Base-by-base conservation (phyloP, 2,329 filamentous ascomycete species). In the Penicillium sp. region DNA sequence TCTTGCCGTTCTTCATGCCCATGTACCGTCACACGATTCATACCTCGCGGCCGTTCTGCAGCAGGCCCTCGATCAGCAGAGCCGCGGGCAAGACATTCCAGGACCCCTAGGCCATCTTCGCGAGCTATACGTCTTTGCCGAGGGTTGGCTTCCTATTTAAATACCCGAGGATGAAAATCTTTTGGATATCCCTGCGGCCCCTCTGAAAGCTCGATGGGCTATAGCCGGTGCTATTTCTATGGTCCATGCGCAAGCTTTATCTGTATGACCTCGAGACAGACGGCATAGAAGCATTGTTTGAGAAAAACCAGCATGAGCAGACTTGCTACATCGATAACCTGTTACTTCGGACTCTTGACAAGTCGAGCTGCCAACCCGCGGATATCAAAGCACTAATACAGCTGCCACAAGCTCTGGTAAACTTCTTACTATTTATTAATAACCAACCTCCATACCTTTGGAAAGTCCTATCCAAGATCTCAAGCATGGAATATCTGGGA, bases 221-320 rank as follows among this genome's bases (percentile, higher is more conserved):
- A 5, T 38, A 17, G 53, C 41, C 41, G 31, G 26, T 35, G 26
- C 44, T 56, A 5, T 56, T 31, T 11, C 47, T 56, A 26, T 21
- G 21, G 23, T 19, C 15, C 44, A 23, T 56, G 7, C 44, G 44
- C 2, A 48, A 9, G n/a, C 41, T 56, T 7, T 21, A 23, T 19
- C 21, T 56, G 17, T 49, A 57, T 7, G n/a, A 57, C 19, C 45
- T 57, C 3, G 54, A 57, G 1, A 49, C 46, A 31, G 54, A 57
- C 3, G 54, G 54, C 5, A 13, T 49, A 19, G 26, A 46, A 6
- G 17, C 30, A 2, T 21, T 57, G 13, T 7, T 57, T 1, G 5
- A 56, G 29, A 4, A 47, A 23, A 19, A 47, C 19, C 29, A 49
- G 15, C 35, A 48, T 13, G 29, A 29, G 11, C 17, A n/a, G 17